Evolutionary conservation across 1,139 yeast genomes (phyloP), one percentile per base, ranked within the genome.

Genomic region (Debaryomyces subglobosus): DNA sequence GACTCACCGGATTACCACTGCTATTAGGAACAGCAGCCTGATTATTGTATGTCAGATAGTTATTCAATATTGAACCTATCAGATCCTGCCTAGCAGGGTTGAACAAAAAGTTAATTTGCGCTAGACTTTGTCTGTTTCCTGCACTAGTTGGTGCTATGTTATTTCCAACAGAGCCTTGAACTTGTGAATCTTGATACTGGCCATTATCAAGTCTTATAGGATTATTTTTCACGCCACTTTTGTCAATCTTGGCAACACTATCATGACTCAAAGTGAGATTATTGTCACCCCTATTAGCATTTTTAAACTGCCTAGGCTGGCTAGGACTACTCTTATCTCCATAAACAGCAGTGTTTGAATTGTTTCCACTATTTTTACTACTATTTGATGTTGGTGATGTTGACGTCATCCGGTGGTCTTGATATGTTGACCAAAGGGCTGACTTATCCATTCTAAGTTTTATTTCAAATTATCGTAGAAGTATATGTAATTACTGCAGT

Each of bases 41-140:
- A 20, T 45, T 39, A 29, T 48, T 50, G 13, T 41, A 34, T 16
- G 50, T 50, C 30, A 54, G 60, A 44, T 60, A 61, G 46, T 54
- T 57, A 41, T 59, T 61, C 36, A 62, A 50, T 30, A 61, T 47
- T 5, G 63, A 46, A 20, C 60, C 59, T 27, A 61, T 51, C 57
- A 59, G 61, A 25, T 62, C 66, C 42, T 61, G 64, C 43, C 64
- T 54, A 12, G 49, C 51, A n/a, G 56, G 45, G 40, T 53, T 54
- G 37, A 56, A 55, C 39, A 54, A 49, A 33, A 53, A 56, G 43
- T 52, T 54, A 9, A 40, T 40, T 20, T 40, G 43, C 3, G 43
- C 25, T 32, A 40, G 21, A 30, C 43, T 40, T 29, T 40, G 43
- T 23, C 43, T 29, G 20, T 30, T 40, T n/a, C 43, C 43, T 13